Evolutionary conservation across 2,329 filamentous ascomycete genomes (phyloP), one percentile per base, ranked within the genome.

Genomic region (Neophaeococcomyces mojaviensis): DNA sequence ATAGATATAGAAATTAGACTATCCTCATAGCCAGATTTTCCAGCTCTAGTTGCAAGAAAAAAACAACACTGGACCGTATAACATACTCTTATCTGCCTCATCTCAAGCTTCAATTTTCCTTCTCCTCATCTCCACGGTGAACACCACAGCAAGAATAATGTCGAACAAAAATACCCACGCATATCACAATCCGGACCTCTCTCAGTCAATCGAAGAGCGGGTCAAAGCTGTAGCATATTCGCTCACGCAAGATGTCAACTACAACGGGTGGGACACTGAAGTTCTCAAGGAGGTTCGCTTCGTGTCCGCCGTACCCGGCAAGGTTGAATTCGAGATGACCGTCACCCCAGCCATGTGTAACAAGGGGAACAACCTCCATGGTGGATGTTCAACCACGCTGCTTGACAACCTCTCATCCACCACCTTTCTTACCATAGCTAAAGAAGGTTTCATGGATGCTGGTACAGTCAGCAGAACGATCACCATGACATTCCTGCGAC

Each of bases 321-420:
- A 24, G 18, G 16, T 26, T 13, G 36, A 39, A 39, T 47, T 15
- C 8, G 38, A 47, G 38, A 18, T 37, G 24, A 42, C 38, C 9
- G 18, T 35, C 5, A 18, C 16, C 15, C 44, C 31, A 15, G 28
- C 9, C 33, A 45, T 19, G 44, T 28, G 12, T 38, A 48, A 33
- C 41, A 48, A 33, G 37, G 59, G 4, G 6, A 6, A 10, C 13
- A 39, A 39, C 26, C n/a, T 51, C 65, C 30, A 57, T 28, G 55
- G 55, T 18, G 54, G 54, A 15, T 81, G 78, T 51, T 71, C 78
- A 0, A 76, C 84, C 2, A 81, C 81, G 0, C 64, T 88, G 3
- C 81, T 86, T 54, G 84, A 88, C 64, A 67, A 76, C 47, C 73
- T 77, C 55, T 86, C 84, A 0, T 78, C 77, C 2, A 61, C 78